Percentiles rank a stretch among this genome's conserved stretches.
Conservation (phyloP, 768 basidiomycete genomes). For the Boletus rufocinnamomeus region DNA sequence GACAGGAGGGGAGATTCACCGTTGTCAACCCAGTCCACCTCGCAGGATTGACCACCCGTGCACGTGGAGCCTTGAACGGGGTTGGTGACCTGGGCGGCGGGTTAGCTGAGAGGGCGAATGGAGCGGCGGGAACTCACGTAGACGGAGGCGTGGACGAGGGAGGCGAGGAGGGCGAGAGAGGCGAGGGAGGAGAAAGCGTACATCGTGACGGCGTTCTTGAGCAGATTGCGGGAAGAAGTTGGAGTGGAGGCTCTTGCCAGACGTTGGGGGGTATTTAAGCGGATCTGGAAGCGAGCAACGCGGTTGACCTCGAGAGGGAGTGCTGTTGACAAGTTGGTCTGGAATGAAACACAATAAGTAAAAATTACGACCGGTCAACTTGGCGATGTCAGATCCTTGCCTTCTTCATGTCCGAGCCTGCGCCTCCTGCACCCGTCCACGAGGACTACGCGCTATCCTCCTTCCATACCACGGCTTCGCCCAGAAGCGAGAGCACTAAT, state of each 20-base stretch:
- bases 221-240: neutral
- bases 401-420: conserved; percentile 28
- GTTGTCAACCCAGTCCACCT: conserved; percentile 64
- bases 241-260: neutral
- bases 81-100: conserved; percentile 34
- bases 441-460: conserved; percentile 11
- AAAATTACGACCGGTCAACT: conserved; percentile 7
- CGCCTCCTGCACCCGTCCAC: conserved; percentile 3
- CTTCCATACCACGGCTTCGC: conserved; percentile 2
- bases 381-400: conserved; percentile 4
- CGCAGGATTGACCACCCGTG: conserved; percentile 54
- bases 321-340: conserved; percentile 3
- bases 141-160: conserved; percentile 6
- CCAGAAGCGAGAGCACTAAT: neutral
- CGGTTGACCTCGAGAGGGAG: conserved; percentile 9
- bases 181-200: conserved; percentile 7
- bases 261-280: conserved; percentile 28
- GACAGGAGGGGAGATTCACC: conserved; percentile 51
- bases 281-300: conserved; percentile 26
- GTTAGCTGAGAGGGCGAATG: neutral
- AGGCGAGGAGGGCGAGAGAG: conserved; percentile 23
- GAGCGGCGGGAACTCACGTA: neutral
- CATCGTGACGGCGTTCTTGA: conserved; percentile 20
- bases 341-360: conserved; percentile 16
- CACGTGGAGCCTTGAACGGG: conserved; percentile 49